Conservation (phyloP, 768 basidiomycete species). For the Leccinum rimulosum region DNA sequence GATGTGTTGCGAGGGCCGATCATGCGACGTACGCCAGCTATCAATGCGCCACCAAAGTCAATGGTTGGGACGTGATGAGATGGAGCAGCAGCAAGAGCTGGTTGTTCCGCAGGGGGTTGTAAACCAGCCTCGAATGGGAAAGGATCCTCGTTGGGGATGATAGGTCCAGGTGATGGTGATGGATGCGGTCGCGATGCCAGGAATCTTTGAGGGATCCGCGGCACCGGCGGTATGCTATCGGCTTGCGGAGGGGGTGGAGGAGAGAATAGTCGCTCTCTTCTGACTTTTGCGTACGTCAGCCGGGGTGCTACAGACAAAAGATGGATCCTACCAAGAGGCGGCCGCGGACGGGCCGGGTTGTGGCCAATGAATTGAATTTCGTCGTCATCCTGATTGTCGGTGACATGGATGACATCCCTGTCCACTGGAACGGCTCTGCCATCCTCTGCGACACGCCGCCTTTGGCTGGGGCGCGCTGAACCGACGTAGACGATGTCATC, state of each 20-base stretch:
- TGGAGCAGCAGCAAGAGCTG: constrained; percentile 40
- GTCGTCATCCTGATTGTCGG: constrained; percentile 42
- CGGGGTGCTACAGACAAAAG: not conserved
- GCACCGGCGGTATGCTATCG: constrained; percentile 53
- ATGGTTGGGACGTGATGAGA: constrained; percentile 59
- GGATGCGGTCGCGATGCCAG: constrained; percentile 37
- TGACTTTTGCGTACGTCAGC: constrained; percentile 7
- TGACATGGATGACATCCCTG: constrained; percentile 32
- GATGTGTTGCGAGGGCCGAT: constrained; percentile 12
- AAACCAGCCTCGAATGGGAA: constrained; percentile 49
- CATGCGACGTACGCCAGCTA: constrained; percentile 40
- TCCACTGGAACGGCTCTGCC: constrained; percentile 17
- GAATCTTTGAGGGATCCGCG: constrained; percentile 42
- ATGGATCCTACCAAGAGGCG: constrained; percentile 17
- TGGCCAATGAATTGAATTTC: constrained; percentile 29
- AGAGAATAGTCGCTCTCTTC: constrained; percentile 35
- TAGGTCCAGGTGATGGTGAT: constrained; percentile 38
- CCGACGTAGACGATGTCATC: constrained; percentile 31
- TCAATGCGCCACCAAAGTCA: constrained; percentile 63
- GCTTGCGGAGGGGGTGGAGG: constrained; percentile 49
- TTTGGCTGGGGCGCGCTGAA: constrained; percentile 23
- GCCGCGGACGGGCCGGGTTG: constrained; percentile 17
- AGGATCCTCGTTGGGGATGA: constrained; percentile 50
- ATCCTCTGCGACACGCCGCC: constrained; percentile 26
- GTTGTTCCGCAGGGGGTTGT: constrained; percentile 20